A percentile compares a stretch with the other conserved stretches of the same genome.
phyloP scores from a whole-genome alignment of 139 green algal genomes.

The Mesotaenium endlicherianum region DNA sequence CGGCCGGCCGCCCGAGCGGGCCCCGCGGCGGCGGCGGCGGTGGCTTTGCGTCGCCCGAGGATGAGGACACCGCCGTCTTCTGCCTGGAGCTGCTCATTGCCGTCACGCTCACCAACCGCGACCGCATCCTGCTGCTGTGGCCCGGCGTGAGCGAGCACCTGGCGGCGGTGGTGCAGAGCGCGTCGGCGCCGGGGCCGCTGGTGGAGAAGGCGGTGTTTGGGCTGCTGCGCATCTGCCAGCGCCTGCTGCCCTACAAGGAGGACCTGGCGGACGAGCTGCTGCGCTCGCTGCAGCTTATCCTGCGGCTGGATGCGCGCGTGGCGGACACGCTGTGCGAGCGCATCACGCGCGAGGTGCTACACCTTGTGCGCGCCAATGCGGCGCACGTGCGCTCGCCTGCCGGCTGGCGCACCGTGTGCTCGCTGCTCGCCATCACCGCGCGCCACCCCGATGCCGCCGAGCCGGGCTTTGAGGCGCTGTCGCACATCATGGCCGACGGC shows the following conservation, averaged over 20 bases:
- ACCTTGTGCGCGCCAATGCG: conserved; percentile 23
- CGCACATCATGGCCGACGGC: conserved; percentile 49
- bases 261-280: conserved; percentile 83
- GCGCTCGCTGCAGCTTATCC: conserved; percentile 70
- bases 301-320: conserved; percentile 70
- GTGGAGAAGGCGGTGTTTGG: conserved; percentile 80
- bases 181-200: conserved; percentile 53
- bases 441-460: conserved; percentile 67
- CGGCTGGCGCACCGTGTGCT: conserved; percentile 79
- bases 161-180: conserved; percentile 53
- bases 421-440: conserved; percentile 75
- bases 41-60: conserved; percentile 29
- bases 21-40: conserved; percentile 11
- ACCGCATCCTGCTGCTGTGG: conserved; percentile 82
- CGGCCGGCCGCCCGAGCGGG: conserved; percentile 46
- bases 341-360: conserved; percentile 54
- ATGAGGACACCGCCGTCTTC: conserved; percentile 73
- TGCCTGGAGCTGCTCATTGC: conserved; percentile 87
- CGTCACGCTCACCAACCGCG: conserved; percentile 84
- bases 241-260: conserved; percentile 86
- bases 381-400: conserved; percentile 54
- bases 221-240: conserved; percentile 81
- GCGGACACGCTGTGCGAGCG: conserved; percentile 58
- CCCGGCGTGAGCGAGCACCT: conserved; percentile 69
- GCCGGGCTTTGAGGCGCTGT: conserved; percentile 62